Percentiles rank a stretch among this genome's conserved stretches.
phyloP scores from a whole-genome alignment of 108 stramenopile genomes.

The Nitzschia sp. region DNA sequence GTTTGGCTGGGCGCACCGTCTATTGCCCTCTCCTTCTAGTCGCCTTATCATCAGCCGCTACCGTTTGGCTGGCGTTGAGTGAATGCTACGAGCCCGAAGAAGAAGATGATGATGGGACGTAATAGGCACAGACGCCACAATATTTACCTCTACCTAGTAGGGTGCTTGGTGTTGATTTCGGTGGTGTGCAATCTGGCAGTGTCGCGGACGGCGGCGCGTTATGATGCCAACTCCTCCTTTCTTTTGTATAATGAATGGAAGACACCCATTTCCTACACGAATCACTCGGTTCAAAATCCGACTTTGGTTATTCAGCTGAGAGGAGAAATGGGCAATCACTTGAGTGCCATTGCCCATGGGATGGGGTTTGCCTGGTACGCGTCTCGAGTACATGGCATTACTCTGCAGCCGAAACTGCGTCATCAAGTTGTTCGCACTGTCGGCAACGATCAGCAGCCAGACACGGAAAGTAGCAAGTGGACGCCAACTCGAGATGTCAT shows the following conservation, averaged over 20 bases:
- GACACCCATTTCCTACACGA: background rate
- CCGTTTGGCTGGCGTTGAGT: too few species aligned
- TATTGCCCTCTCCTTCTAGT: too few species aligned
- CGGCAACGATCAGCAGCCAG: background rate
- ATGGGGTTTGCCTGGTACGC: constrained; percentile 33
- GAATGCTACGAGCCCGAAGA: too few species aligned
- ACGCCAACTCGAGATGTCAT: constrained; percentile 15
- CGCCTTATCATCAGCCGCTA: too few species aligned
- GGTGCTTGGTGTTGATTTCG: background rate
- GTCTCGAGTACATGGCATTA: constrained; percentile 22
- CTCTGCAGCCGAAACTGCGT: constrained; percentile 14
- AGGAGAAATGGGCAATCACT: constrained; percentile 61
- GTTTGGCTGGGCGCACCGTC: too few species aligned
- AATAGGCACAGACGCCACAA: too few species aligned
- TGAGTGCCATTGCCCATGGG: constrained; percentile 36
- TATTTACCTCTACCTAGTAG: too few species aligned
- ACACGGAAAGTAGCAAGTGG: constrained; percentile 33
- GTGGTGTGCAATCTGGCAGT: background rate
- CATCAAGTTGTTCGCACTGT: constrained; percentile 24
- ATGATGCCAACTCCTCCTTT: too few species aligned
- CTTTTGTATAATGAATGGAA: too few species aligned
- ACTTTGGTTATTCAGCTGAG: constrained; percentile 48
- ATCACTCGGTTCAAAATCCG: background rate
- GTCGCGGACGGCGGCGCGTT: background rate
- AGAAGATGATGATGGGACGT: too few species aligned